Evolutionary conservation across 179 eudicot genomes (phyloP).

Genomic region (Drosera spatulata): DNA sequence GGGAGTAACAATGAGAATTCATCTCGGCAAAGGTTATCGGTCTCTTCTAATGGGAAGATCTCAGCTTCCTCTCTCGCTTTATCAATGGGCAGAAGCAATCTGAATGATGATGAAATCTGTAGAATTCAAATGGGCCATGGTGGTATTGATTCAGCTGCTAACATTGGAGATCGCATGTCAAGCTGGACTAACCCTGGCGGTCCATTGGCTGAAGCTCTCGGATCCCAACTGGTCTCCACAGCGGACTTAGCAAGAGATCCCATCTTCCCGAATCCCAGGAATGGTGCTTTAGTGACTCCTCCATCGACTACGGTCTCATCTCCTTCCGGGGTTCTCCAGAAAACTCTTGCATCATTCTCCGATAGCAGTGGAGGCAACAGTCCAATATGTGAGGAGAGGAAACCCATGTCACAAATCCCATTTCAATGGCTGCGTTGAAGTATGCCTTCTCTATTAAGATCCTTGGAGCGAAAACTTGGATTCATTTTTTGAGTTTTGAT

Average conservation of each 20-base stretch:
- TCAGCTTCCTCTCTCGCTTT: slow-evolving; percentile 25
- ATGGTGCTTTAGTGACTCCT: slow-evolving; percentile 17
- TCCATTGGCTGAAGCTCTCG: slow-evolving; percentile 64
- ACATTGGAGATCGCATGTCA: slow-evolving; percentile 1
- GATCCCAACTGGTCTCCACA: slow-evolving; percentile 8
- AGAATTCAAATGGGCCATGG: slow-evolving; percentile 27
- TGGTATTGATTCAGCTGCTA: slow-evolving; percentile 13
- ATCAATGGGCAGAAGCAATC: slow-evolving; percentile 26
- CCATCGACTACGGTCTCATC: slow-evolving; percentile 36
- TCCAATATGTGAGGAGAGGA: slow-evolving; percentile 26
- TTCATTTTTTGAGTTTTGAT: too few species aligned
- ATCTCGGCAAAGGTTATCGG: slow-evolving; percentile 8
- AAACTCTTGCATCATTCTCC: slow-evolving; percentile 35
- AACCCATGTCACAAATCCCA: slow-evolving; percentile 20
- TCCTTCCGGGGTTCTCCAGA: slow-evolving; percentile 47
- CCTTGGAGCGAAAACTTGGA: too few species aligned
- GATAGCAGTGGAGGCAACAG: slow-evolving; percentile 55
- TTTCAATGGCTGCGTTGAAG: slow-evolving; percentile 36
- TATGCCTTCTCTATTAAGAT: not conserved
- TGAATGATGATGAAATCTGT: slow-evolving; percentile 27
- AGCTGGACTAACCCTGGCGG: slow-evolving; percentile 34
- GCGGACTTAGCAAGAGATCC: slow-evolving; percentile 6
- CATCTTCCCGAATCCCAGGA: slow-evolving; percentile 9
- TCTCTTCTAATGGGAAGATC: slow-evolving; percentile 5
- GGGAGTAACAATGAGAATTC: slow-evolving; percentile 4